Evolutionary conservation across 192 early-diverging fungal species (phyloP), one percentile per base, ranked within the genome.

Genomic region (Rhizophagus sp.): DNA sequence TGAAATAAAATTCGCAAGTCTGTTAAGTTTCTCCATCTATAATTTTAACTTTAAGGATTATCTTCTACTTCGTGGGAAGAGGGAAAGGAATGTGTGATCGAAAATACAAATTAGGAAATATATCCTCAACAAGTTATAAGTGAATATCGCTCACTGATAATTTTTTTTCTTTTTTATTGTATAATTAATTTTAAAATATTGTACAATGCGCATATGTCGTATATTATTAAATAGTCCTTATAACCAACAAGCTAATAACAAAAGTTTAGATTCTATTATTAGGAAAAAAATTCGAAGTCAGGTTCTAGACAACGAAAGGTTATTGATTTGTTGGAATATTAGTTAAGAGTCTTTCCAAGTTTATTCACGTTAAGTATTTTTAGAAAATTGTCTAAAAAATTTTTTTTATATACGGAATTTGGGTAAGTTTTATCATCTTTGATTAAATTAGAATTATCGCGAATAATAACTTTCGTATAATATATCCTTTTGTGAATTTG

Each of bases 61-160:
- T 72, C 39, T 72, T 47, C 22, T 41, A 39, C n/a, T 47, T 72
- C 70, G 47, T 15, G 36, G 2, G 70, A 72, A 72, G 36, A 72
- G 36, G 47, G 19, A 72, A 72, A 13, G 24, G 36, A n/a, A 10
- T 47, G 36, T n/a, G 2, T 72, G n/a, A 41, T 72, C 15, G 70
- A 72, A 72, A 72, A n/a, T 72, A 24, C 30, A 72, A 41, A 47
- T 36, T 34, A 13, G 70, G 70, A 72, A 44, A 19, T n/a, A 72
- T 72, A 72, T 41, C 70, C 70, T 6, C n/a, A 7, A 24, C 2
- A 47, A 72, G 41, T n/a, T 25, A 72, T 72, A 72, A 39, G 70
- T 72, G 22, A 41, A 24, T 6, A 3, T 44, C 7, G n/a, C n/a
- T 10, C 22, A 9, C n/a, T n/a, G n/a, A 19, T 34, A 12, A 7